These are phyloP conservation scores for Lagenidium giganteum DNA, from an alignment of 352 stramenopile species.

Conservation along the genomic window DNA sequence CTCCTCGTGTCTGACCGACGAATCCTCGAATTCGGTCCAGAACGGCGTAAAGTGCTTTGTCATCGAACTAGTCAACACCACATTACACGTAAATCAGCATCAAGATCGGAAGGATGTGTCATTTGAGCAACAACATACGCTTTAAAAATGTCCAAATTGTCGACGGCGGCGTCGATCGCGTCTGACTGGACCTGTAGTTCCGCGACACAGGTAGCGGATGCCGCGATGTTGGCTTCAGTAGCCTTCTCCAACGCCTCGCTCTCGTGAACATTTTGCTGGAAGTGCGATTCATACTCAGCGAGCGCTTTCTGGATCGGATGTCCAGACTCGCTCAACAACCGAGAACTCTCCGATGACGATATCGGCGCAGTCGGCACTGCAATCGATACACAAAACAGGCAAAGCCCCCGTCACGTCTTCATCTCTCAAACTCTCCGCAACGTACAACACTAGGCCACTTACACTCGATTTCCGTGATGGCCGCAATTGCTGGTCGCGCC, in stretches of 20 bases:
- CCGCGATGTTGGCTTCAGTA: conserved; percentile 33
- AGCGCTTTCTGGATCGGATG: conserved; percentile 61
- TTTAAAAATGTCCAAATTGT: conserved; percentile 69
- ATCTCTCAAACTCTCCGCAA: too few species aligned
- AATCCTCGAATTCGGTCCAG: conserved; percentile 53
- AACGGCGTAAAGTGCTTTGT: conserved; percentile 68
- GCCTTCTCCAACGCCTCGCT: conserved; percentile 39
- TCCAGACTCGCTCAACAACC: conserved; percentile 56
- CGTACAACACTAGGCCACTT: too few species aligned
- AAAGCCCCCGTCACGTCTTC: too few species aligned
- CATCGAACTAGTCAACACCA: too few species aligned
- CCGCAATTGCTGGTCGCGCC: conserved; percentile 7
- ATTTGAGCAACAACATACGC: too few species aligned
- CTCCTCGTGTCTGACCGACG: conserved; percentile 39
- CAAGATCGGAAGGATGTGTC: too few species aligned
- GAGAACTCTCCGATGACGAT: conserved; percentile 52
- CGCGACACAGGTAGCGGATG: conserved; percentile 29
- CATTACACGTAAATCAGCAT: too few species aligned
- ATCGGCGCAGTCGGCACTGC: conserved; percentile 38
- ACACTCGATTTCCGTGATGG: conserved; percentile 36
- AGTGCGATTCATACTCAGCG: conserved; percentile 69
- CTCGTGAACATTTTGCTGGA: conserved; percentile 54
- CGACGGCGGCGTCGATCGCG: conserved; percentile 53
- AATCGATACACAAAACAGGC: too few species aligned
- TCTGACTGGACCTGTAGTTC: conserved; percentile 50